Evolutionary conservation across 768 basidiomycete species (phyloP).

Genomic region (Lenzites betulinus): DNA sequence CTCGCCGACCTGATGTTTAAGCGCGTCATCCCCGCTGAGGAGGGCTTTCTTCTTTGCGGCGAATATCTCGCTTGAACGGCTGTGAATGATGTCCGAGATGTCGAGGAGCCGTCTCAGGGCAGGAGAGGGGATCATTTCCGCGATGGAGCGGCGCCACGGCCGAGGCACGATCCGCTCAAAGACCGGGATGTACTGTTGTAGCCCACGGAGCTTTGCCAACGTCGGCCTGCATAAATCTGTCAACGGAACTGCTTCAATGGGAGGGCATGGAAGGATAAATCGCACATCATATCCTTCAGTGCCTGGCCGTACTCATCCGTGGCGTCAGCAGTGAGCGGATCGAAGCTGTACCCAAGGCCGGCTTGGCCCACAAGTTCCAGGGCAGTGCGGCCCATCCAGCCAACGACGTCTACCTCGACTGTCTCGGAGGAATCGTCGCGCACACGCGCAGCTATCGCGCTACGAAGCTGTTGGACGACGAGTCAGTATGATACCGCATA

Average conservation of each 20-base stretch:
- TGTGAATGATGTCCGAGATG: conserved; percentile 8
- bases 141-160: conserved; percentile 3
- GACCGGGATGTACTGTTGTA: conserved; percentile 46
- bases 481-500: not conserved
- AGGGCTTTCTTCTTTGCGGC: conserved; percentile 32
- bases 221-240: not conserved
- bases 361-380: conserved; percentile 31
- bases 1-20: conserved; percentile 31
- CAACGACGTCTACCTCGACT: conserved; percentile 25
- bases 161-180: conserved; percentile 37
- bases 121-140: conserved; percentile 13
- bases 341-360: conserved; percentile 31
- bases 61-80: conserved; percentile 29
- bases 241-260: not conserved
- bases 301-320: conserved; percentile 19
- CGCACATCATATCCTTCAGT: conserved; percentile 20
- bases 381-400: conserved; percentile 31
- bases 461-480: conserved; percentile 19
- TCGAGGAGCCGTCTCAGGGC: conserved; percentile 12
- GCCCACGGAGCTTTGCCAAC: conserved; percentile 35
- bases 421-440: conserved; percentile 8
- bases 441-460: conserved; percentile 19
- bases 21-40: conserved; percentile 29
- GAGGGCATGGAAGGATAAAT: not conserved
- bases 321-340: conserved; percentile 23